Base-by-base conservation (phyloP, 768 basidiomycete species). In the Phlebiopsis flavidoalba region DNA sequence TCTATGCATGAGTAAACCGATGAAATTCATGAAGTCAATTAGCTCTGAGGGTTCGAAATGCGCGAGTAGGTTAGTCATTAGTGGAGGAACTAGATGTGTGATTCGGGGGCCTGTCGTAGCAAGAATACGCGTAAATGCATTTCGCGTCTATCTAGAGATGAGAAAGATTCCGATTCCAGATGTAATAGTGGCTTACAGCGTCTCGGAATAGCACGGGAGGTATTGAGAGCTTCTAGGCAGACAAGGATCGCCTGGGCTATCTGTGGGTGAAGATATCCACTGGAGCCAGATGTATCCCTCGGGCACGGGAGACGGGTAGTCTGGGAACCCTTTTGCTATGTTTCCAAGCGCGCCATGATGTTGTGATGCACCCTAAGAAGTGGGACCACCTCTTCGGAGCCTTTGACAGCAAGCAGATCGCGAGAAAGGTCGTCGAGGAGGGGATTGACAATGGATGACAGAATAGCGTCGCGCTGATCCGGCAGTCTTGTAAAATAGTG, bases 281-380 rank as follows among this genome's bases (percentile, higher is more conserved):
- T 0, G 86, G 85, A 0, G 90, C 19, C 86, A 75, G 8, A 85
- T 79, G 66, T 87, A 88, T 35, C 83, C 85, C 65, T 83, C 80
- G 0, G 86, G 84, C 1, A 87, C 75, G 1, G 85, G 81, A 15
- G 82, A 84, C 47, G 92, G 90, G 68, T 89, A 89, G 70, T 94
- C 93, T 0, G 97, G 97, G 75, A 98, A 98, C 12, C 97, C 97
- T 75, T 97, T 97, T 37, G 95, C 91, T 58, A 98, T 84, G 67
- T 91, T 93, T 12, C 96, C 96, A 21, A 98, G 79, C 2, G 79
- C 2, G 96, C 95, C 87, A 96, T 90, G 71, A 98, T 89, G 65
- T 88, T 81, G 75, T 98, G 95, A 67, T 98, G 97, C 8, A 94
- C 84, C 69, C 85, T 86, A 58, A 98, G 79, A 66, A 97, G 85